Base-by-base conservation (phyloP, 495 filamentous ascomycete species). In the Hypoxylon crocopeplum region DNA sequence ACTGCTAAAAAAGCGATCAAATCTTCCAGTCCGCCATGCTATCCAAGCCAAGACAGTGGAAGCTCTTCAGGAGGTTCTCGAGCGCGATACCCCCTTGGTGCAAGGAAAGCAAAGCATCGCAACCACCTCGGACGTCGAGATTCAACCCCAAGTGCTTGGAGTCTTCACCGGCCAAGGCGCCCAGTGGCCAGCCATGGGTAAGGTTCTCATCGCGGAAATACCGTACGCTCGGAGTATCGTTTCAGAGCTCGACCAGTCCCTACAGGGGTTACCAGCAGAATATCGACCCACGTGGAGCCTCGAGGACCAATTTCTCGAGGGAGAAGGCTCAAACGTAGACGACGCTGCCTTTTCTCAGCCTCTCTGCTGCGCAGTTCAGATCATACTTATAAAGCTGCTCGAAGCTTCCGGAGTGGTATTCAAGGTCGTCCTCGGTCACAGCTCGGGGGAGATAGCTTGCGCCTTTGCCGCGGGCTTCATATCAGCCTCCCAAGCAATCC, bases 391-490 rank as follows among this genome's bases (percentile, higher is more conserved):
- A 3, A 8, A 27, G 3, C 24, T 27, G 4, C 24, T 27, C 24
- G 8, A 8, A 27, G 24, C 24, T 4, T 27, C 24, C 3, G 3
- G 24, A 27, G 8, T 2, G 4, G 11, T 4, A 4, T 38, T 7
- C 15, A 3, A 8, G 4, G 2, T 19, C 12, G 21, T 5, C 1
- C 34, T 36, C 3, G 5, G 7, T n/a, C 0, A 79, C 82, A 56
- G 72, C 73, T 34, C 32, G 3, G 32, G 32, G 3, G 79, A 1
- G 72, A 81, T 15, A 45, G 59, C 0, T 56, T 79, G 41, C 74
- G 81, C 0, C 81, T 81, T 46, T 74, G 72, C 38, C 65, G 82
- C 24, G 77, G 82, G 7, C 7, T 73, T 58, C 12, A 30, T 81
- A 2, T 61, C 57, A 8, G 47, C 59, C 2, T 2, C 12, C 0